Conservation (phyloP, 2,329 filamentous ascomycete species). For the Cladosporium sp. region DNA sequence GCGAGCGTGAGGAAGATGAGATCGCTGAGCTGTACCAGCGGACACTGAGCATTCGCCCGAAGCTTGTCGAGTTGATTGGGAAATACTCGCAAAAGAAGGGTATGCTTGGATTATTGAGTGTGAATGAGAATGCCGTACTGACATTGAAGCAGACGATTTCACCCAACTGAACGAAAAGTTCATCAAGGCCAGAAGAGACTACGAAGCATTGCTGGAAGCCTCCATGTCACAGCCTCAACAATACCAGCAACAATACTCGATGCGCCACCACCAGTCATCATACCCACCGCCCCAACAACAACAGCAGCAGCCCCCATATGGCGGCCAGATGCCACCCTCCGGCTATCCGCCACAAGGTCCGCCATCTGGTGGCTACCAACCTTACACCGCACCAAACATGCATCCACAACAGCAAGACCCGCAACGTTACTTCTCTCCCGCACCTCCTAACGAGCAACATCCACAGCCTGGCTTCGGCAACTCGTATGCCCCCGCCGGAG, state of each 20-base stretch:
- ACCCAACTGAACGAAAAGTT: slow-evolving; percentile 99
- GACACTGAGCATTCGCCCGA: slow-evolving; percentile 87
- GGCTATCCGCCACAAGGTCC: slow-evolving; percentile 26
- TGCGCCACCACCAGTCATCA: slow-evolving; percentile 16
- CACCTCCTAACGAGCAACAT: slow-evolving; percentile 24
- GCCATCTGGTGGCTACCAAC: slow-evolving; percentile 14
- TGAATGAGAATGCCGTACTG: slow-evolving; percentile 20
- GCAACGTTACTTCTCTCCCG: slow-evolving; percentile 34
- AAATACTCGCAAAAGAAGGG: slow-evolving; percentile 99
- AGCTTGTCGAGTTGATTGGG: slow-evolving; percentile 94
- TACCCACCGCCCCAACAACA: slow-evolving; percentile 13
- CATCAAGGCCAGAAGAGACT: slow-evolving; percentile 95
- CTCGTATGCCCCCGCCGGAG: background rate
- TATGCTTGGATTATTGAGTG: slow-evolving; percentile 34
- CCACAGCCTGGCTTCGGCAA: slow-evolving; percentile 14
- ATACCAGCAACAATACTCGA: slow-evolving; percentile 43
- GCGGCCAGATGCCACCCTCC: slow-evolving; percentile 16
- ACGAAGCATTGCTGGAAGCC: slow-evolving; percentile 88
- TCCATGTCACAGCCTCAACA: slow-evolving; percentile 88
- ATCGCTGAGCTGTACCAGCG: slow-evolving; percentile 88
- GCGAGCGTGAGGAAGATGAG: slow-evolving; percentile 70
- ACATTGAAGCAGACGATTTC: slow-evolving; percentile 68
- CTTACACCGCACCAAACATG: slow-evolving; percentile 18
- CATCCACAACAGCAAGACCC: slow-evolving; percentile 27
- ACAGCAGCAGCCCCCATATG: slow-evolving; percentile 23